A percentile compares a stretch with the other conserved stretches of the same genome.
Conservation (phyloP, 345 rosid genomes). For the Nephelium lappaceum region DNA sequence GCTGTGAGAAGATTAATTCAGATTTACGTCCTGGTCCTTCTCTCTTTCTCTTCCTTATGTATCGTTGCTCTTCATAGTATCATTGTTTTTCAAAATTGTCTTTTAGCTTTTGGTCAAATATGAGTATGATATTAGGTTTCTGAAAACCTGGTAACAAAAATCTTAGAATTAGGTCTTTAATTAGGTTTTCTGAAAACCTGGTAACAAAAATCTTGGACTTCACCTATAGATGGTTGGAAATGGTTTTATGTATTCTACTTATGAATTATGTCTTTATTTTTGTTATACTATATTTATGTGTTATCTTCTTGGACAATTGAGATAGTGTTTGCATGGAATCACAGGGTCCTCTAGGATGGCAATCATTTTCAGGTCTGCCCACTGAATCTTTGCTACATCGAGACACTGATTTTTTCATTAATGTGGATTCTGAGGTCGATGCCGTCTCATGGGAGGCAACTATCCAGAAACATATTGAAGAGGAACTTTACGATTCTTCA, state of each 20-base stretch:
- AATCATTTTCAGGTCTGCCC: constrained; percentile 75
- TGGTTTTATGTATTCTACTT: background rate
- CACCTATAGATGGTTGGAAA: background rate
- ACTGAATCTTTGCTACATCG: constrained; percentile 64
- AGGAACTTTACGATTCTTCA: constrained; percentile 81
- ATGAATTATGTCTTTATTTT: background rate
- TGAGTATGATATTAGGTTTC: constrained; percentile 5
- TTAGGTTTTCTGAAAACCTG: background rate
- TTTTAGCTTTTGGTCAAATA: constrained; percentile 4
- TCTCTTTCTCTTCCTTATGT: constrained; percentile 12
- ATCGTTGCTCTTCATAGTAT: constrained; percentile 14
- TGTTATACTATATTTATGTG: background rate
- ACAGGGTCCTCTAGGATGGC: constrained; percentile 98
- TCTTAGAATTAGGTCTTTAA: background rate
- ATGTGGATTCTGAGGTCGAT: constrained; percentile 62
- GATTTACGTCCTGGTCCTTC: constrained; percentile 83
- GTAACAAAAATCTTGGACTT: constrained; percentile 3
- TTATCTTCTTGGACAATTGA: background rate
- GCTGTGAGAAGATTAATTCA: constrained; percentile 85
- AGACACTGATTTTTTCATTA: constrained; percentile 67
- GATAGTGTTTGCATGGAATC: constrained; percentile 26
- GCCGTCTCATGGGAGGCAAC: constrained; percentile 94
- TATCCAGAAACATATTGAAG: constrained; percentile 82
- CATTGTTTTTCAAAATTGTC: constrained; percentile 14
- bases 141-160: background rate